A percentile compares a stretch with the other conserved stretches of the same genome.
Conservation (phyloP, 139 green algal genomes). For the Desmodesmus armatus region DNA sequence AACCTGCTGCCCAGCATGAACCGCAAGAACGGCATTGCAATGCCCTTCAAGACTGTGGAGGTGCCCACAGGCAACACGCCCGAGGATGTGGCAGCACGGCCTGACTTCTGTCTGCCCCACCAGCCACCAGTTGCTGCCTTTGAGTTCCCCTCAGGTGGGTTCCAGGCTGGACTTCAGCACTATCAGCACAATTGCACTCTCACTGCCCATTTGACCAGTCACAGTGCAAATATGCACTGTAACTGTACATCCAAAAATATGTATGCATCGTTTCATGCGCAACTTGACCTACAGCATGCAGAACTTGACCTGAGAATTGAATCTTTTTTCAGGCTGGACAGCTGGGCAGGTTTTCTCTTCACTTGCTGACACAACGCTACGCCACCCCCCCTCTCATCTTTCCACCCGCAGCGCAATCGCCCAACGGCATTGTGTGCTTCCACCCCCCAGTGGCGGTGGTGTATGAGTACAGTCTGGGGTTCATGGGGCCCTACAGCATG, state of each 20-base stretch:
- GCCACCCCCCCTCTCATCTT: too few relatives aligned
- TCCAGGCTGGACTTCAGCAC: not conserved
- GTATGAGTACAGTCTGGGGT: not conserved
- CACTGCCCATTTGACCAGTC: too few relatives aligned
- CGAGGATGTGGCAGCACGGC: not conserved
- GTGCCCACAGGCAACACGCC: not conserved
- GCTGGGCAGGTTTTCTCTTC: too few relatives aligned
- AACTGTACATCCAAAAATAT: too few relatives aligned
- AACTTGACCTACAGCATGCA: too few relatives aligned
- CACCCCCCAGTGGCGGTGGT: not conserved
- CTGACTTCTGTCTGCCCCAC: not conserved
- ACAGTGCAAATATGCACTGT: too few relatives aligned
- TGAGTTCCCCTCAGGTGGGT: conserved; percentile 16
- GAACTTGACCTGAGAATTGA: too few relatives aligned
- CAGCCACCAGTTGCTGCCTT: conserved; percentile 15
- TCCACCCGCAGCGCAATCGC: too few relatives aligned
- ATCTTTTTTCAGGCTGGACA: not conserved
- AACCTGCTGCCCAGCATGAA: not conserved
- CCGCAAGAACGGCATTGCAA: not conserved
- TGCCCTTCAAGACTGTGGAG: conserved; percentile 8
- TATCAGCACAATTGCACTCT: not conserved
- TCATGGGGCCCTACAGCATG: not conserved
- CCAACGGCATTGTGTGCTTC: conserved; percentile 9
- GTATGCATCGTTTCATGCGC: too few relatives aligned
- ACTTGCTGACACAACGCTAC: too few relatives aligned